Conservation (phyloP, 73 alveolate genomes). For the Paramecium caudatum region DNA sequence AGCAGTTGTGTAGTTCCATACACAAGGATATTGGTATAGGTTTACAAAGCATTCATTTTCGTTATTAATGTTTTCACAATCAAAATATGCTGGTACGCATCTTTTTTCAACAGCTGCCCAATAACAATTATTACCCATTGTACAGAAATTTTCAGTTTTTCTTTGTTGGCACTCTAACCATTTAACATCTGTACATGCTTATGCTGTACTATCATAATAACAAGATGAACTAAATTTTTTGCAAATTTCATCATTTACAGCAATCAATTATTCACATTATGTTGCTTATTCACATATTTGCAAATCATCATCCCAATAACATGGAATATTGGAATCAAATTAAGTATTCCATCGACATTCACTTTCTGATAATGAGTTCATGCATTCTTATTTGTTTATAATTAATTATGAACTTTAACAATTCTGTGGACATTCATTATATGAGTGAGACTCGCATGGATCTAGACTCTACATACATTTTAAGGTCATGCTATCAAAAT, state of each 20-base stretch:
- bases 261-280: not conserved
- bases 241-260: not conserved
- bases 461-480: too few species aligned
- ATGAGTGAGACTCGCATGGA: not conserved
- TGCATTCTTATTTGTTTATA: not conserved
- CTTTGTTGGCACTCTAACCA: not conserved
- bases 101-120: not conserved
- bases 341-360: not conserved
- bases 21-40: not conserved
- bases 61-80: not conserved
- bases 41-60: not conserved
- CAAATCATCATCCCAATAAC: slow-evolving; percentile 13
- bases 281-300: not conserved
- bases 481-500: too few species aligned
- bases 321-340: not conserved
- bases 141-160: not conserved
- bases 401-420: not conserved
- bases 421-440: not conserved
- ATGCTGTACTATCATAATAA: not conserved
- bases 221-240: not conserved
- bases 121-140: not conserved
- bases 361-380: not conserved
- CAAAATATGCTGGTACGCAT: not conserved
- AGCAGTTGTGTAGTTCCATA: not conserved
- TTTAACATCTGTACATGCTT: not conserved